phyloP scores from a whole-genome alignment of 371 early-diverging fungal species.

The Mucor velutinosus region DNA sequence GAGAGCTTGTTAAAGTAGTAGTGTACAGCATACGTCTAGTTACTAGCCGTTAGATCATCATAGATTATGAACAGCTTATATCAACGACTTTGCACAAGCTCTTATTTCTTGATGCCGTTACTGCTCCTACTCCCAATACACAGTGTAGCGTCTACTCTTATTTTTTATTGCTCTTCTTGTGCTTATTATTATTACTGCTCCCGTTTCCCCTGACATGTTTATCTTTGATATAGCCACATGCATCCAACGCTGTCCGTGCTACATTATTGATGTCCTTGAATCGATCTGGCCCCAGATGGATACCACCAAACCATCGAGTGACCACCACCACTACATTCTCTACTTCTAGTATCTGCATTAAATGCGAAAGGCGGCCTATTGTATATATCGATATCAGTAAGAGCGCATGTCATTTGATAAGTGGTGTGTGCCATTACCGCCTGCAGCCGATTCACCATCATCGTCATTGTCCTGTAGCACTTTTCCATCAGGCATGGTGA shows the following conservation, averaged over 20 bases:
- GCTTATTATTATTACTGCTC: slow-evolving; percentile 6
- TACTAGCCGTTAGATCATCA: no score
- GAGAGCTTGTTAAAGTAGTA: no score
- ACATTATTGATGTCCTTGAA: slow-evolving; percentile 92
- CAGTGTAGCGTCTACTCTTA: background rate
- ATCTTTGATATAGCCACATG: slow-evolving; percentile 59
- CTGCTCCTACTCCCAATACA: background rate
- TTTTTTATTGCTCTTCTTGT: slow-evolving; percentile 8
- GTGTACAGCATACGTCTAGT: no score
- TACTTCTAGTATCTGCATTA: slow-evolving; percentile 76
- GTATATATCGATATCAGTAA: background rate
- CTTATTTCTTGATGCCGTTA: no score
- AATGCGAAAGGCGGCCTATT: slow-evolving; percentile 68
- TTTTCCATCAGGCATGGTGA: slow-evolving; percentile 58
- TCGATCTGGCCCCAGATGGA: slow-evolving; percentile 79
- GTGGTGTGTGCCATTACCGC: no score
- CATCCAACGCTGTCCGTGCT: slow-evolving; percentile 71
- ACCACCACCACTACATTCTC: slow-evolving; percentile 84
- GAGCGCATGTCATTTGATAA: background rate
- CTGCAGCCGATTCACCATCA: slow-evolving; percentile 85
- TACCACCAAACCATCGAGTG: slow-evolving; percentile 91
- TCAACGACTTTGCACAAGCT: no score
- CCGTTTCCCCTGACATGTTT: slow-evolving; percentile 9
- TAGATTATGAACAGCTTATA: no score
- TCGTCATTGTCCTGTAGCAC: slow-evolving; percentile 78